Evolutionary conservation across 768 basidiomycete species (phyloP), one percentile per base, ranked within the genome.

Genomic region (Trametes cingulata): DNA sequence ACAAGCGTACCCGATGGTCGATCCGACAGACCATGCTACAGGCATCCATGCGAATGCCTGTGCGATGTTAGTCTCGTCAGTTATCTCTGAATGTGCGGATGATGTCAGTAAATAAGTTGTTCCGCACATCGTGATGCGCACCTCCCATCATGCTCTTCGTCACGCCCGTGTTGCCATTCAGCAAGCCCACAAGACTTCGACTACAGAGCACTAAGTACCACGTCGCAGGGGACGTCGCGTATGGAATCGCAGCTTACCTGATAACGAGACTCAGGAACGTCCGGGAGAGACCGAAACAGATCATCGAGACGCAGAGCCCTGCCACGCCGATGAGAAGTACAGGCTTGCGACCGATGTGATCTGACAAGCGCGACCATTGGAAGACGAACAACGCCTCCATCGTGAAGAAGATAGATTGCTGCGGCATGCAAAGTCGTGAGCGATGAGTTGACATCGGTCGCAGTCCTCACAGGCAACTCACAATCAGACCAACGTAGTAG

Each of bases 151-250:
- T 82, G 63, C 84, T 86, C 68, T 90, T 91, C 80, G 88, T 85
- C 22, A 91, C 86, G 3, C 85, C 86, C 1, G 85, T 79, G 65
- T 88, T 88, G 36, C 87, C 88, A 62, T 88, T 87, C 17, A 90
- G 71, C 45, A 85, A 71, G 2, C 88, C 88, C 42, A 83, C 84
- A n/a, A 90, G 72, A 63, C 87, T 89, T 15, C 88, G 88, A 63
- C 85, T 86, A 58, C 15, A 4, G 36, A 5, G n/a, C 8, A 12
- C 2, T 27, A 7, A 39, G 20, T 6, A 33, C 29, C 10, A 33
- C 10, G 10, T 10, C 29, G 10, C 6, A 33, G 29, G 29, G 4
- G 10, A 33, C 29, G 29, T 33, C 4, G 10, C 4, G 29, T 10
- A 10, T 33, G 29, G 10, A 4, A 5, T 4, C 29, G 29, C 29